Evolutionary conservation across 208 protist species (phyloP).

Genomic region (Crithidia expoeki): DNA sequence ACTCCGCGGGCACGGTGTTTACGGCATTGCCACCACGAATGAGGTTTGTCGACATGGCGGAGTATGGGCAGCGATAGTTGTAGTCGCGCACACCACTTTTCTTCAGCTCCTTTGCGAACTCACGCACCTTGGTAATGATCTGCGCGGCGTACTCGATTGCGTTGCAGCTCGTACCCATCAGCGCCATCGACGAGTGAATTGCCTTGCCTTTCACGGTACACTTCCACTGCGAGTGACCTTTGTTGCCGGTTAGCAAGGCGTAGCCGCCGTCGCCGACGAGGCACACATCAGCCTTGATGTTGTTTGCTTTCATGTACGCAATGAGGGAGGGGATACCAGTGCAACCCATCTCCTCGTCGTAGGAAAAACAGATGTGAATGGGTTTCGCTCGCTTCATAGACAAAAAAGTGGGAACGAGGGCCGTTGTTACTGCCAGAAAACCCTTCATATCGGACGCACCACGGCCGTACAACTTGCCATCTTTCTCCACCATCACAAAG

Average conservation of each 20-base stretch:
- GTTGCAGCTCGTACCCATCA: constrained; percentile 51
- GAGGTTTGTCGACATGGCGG: constrained; percentile 39
- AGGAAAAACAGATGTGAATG: constrained; percentile 56
- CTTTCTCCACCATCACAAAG: constrained; percentile 55
- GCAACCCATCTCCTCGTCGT: constrained; percentile 59
- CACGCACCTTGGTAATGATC: constrained; percentile 48
- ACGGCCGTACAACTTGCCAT: constrained; percentile 59
- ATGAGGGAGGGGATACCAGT: constrained; percentile 44
- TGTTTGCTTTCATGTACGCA: constrained; percentile 38
- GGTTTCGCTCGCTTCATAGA: constrained; percentile 50
- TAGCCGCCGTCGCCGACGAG: constrained; percentile 39
- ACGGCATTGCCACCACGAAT: constrained; percentile 50
- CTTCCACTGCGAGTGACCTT: constrained; percentile 18
- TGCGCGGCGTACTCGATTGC: constrained; percentile 42
- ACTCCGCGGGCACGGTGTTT: too few relatives aligned
- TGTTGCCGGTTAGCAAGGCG: constrained; percentile 10
- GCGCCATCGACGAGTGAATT: constrained; percentile 51
- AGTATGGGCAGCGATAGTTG: constrained; percentile 35
- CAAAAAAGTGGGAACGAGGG: constrained; percentile 40
- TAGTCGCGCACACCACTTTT: constrained; percentile 28
- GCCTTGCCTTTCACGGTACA: constrained; percentile 40
- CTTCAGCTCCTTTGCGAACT: constrained; percentile 37
- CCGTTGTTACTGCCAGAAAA: constrained; percentile 54
- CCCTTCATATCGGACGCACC: constrained; percentile 71
- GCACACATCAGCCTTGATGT: constrained; percentile 44